Base-by-base conservation (phyloP, 495 filamentous ascomycete species). In the Haplographium delicatum region DNA sequence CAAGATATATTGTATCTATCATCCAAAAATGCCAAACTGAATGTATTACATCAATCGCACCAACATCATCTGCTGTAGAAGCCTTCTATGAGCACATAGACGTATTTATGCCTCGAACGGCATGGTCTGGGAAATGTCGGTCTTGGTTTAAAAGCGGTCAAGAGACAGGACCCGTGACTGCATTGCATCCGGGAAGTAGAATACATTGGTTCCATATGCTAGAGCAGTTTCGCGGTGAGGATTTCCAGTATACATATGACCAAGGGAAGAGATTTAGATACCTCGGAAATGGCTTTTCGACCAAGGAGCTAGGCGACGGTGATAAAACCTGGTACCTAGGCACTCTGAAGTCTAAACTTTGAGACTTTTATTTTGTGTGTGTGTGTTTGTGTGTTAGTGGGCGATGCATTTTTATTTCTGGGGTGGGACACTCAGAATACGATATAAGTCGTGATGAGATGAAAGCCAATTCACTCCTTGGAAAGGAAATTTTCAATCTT, bases 41-140 rank as follows among this genome's bases (percentile, higher is more conserved):
- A 63, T 78, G 76, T 4, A 81, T 87, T 66, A 72, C 70, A 46
- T 65, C 74, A 11, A 70, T 86, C 1, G 54, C 51, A 0, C 82
- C 83, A 0, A 71, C 68, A 1, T 59, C 64, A 30, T 45, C 60
- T n/a, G 83, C 82, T 0, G 62, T 80, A 0, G 78, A 84, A 44
- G 81, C 83, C 34, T 88, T 85, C 53, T 65, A 82, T 34, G 72
- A 75, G 27, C 83, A 81, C 62, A 73, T 71, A 28, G 81, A 84
- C 58, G 66, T 70, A 4, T 85, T 83, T 62, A 84, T 84, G 61
- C 67, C 68, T 2, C 71, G 71, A 20, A 86, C 82, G 3, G 83
- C 85, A 2, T 72, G 81, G 63, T 69, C 48, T 2, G 27, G 24
- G 3, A 28, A 34, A 1, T 57, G 54, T 43, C 6, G 48, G 2